phyloP scores from a whole-genome alignment of 768 basidiomycete genomes.

The Mycena haematopus region DNA sequence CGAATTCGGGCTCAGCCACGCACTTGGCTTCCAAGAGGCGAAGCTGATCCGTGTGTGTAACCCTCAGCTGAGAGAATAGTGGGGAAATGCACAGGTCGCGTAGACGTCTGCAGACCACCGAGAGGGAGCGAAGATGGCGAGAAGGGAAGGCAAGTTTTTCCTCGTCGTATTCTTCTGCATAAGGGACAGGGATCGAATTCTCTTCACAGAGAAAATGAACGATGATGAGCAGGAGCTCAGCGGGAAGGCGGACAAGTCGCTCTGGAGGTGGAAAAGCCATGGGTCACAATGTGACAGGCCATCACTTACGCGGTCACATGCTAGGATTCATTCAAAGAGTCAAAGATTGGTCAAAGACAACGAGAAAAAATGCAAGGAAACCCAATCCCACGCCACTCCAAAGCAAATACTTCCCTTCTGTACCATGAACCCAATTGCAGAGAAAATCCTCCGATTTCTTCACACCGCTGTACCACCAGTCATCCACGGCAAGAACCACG shows the following conservation, averaged over 20 bases:
- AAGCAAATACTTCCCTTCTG: too few species aligned
- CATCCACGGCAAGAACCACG: too few species aligned
- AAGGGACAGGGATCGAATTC: too few species aligned
- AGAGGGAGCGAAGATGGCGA: constrained; percentile 9
- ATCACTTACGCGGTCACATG: background rate
- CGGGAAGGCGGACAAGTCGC: constrained; percentile 10
- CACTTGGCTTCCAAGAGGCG: background rate
- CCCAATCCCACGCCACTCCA: too few species aligned
- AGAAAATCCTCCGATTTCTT: too few species aligned
- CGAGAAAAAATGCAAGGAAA: too few species aligned
- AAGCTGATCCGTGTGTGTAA: background rate
- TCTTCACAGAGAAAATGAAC: background rate
- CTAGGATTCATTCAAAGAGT: too few species aligned
- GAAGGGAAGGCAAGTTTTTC: background rate
- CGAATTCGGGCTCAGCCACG: background rate
- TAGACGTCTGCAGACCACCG: background rate
- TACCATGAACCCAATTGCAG: background rate
- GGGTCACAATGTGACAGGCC: too few species aligned
- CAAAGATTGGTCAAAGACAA: too few species aligned
- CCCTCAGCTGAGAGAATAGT: constrained; percentile 11
- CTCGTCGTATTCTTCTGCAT: background rate
- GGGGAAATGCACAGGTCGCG: constrained; percentile 8
- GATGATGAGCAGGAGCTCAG: constrained; percentile 17
- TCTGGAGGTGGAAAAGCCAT: background rate
- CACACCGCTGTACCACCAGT: too few species aligned